Evolutionary conservation across 768 basidiomycete species (phyloP).

Genomic region (Lanmaoa rubissima): DNA sequence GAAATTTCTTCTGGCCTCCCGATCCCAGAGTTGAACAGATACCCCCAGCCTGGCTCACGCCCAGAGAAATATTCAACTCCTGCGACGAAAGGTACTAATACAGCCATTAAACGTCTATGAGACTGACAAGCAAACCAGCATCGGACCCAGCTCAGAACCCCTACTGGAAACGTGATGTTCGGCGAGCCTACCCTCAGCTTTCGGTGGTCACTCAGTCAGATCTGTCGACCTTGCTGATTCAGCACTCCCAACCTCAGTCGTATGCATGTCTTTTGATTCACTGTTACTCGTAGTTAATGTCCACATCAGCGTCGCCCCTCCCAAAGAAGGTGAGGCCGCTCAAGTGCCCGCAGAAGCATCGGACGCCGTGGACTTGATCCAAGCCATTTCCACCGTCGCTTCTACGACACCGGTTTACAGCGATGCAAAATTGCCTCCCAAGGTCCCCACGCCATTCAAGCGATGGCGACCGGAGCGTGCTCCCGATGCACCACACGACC

Average conservation of each 20-base stretch:
- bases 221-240: slow-evolving; percentile 75
- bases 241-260: slow-evolving; percentile 67
- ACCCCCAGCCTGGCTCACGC: slow-evolving; percentile 85
- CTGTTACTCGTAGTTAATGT: slow-evolving; percentile 7
- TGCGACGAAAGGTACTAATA: slow-evolving; percentile 72
- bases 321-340: slow-evolving; percentile 39
- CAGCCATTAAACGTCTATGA: not conserved
- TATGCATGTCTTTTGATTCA: slow-evolving; percentile 39
- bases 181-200: slow-evolving; percentile 88
- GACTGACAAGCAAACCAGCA: slow-evolving; percentile 42
- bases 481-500: slow-evolving; percentile 80
- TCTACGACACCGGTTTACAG: slow-evolving; percentile 56
- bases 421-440: slow-evolving; percentile 68
- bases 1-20: slow-evolving; percentile 91
- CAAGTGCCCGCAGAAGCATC: slow-evolving; percentile 46
- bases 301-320: slow-evolving; percentile 50
- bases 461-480: slow-evolving; percentile 74
- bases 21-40: slow-evolving; percentile 65
- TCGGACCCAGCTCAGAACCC: slow-evolving; percentile 87
- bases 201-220: slow-evolving; percentile 86
- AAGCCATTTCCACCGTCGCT: slow-evolving; percentile 68
- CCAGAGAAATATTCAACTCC: slow-evolving; percentile 86
- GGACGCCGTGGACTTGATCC: slow-evolving; percentile 58
- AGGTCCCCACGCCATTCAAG: slow-evolving; percentile 61
- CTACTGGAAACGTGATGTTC: slow-evolving; percentile 96